Conservation (phyloP, 2,329 filamentous ascomycete species). For the Cordyceps cateniannulata region DNA sequence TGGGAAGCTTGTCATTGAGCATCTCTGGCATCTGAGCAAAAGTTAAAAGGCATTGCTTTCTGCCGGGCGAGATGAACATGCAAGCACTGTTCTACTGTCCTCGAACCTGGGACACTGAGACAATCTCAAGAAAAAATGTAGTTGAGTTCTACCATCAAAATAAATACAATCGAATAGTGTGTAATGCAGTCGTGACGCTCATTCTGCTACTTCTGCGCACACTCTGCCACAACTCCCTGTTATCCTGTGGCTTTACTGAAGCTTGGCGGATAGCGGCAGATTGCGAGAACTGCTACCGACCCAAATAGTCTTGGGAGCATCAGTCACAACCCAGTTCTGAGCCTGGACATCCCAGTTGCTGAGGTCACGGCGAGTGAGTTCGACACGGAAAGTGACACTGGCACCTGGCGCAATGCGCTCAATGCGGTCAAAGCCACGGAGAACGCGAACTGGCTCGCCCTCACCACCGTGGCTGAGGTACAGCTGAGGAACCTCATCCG, state of each 20-base stretch:
- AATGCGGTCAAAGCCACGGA: slow-evolving; percentile 78
- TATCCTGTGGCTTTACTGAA: slow-evolving; percentile 10
- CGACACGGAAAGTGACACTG: slow-evolving; percentile 57
- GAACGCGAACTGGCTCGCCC: slow-evolving; percentile 57
- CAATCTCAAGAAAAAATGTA: not conserved
- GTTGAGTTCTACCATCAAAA: slow-evolving; percentile 1
- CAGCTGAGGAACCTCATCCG: slow-evolving; percentile 69
- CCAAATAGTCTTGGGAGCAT: slow-evolving; percentile 45
- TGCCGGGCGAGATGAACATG: too few relatives aligned
- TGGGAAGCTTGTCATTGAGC: not conserved
- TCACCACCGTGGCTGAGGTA: slow-evolving; percentile 78
- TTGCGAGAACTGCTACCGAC: slow-evolving; percentile 52
- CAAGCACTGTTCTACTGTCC: too few relatives aligned
- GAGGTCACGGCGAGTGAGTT: slow-evolving; percentile 72
- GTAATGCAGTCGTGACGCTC: slow-evolving; percentile 3
- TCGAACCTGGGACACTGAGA: too few relatives aligned
- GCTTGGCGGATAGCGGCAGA: slow-evolving; percentile 36
- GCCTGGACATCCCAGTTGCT: slow-evolving; percentile 74
- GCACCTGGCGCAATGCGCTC: slow-evolving; percentile 61
- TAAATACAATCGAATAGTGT: slow-evolving; percentile 10
- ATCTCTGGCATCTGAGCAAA: too few relatives aligned
- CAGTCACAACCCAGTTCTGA: slow-evolving; percentile 78
- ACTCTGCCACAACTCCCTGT: not conserved
- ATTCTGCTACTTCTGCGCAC: slow-evolving; percentile 1
- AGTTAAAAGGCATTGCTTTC: too few relatives aligned